Conservation (phyloP, 1,284 basidiomycete species). For the Cerioporus squamosus region DNA sequence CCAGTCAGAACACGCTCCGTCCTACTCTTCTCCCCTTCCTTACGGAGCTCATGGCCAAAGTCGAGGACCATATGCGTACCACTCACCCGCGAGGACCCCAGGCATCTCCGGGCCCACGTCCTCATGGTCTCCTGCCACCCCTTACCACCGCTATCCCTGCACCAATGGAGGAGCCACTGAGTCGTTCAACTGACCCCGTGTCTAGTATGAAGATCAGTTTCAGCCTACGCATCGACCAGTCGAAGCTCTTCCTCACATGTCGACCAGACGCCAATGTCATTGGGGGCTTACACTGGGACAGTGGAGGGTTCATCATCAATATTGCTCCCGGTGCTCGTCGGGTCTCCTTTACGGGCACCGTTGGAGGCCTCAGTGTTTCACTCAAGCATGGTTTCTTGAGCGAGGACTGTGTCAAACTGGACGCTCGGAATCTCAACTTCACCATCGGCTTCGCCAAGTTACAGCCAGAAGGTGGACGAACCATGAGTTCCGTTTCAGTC, state of each 20-base stretch:
- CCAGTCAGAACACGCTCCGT: conserved; percentile 81
- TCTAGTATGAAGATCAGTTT: conserved; percentile 75
- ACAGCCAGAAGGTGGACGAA: conserved; percentile 38
- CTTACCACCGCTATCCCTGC: conserved; percentile 7
- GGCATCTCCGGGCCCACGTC: conserved; percentile 25
- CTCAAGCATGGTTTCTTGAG: conserved; percentile 83
- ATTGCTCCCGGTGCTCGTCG: conserved; percentile 72
- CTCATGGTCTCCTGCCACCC: conserved; percentile 20
- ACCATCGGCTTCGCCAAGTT: conserved; percentile 67
- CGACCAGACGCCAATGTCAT: conserved; percentile 89
- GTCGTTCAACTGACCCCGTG: conserved; percentile 22
- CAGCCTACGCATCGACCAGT: conserved; percentile 88
- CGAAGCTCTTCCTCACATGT: conserved; percentile 83
- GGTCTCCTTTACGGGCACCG: conserved; percentile 75
- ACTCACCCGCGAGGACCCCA: conserved; percentile 28
- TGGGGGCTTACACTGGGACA: conserved; percentile 87
- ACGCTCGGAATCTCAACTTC: conserved; percentile 78
- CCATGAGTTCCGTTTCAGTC: conserved; percentile 66
- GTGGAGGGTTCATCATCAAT: conserved; percentile 85
- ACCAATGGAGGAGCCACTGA: conserved; percentile 4
- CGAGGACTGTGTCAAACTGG: conserved; percentile 76
- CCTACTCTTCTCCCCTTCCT: conserved; percentile 87
- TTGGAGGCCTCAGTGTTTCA: conserved; percentile 78
- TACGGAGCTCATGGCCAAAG: conserved; percentile 66
- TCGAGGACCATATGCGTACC: conserved; percentile 68